Percentiles rank a stretch among this genome's conserved stretches.
Evolutionary conservation across 352 stramenopile species (phyloP).

Genomic region (Globisporangium paroecandrum): DNA sequence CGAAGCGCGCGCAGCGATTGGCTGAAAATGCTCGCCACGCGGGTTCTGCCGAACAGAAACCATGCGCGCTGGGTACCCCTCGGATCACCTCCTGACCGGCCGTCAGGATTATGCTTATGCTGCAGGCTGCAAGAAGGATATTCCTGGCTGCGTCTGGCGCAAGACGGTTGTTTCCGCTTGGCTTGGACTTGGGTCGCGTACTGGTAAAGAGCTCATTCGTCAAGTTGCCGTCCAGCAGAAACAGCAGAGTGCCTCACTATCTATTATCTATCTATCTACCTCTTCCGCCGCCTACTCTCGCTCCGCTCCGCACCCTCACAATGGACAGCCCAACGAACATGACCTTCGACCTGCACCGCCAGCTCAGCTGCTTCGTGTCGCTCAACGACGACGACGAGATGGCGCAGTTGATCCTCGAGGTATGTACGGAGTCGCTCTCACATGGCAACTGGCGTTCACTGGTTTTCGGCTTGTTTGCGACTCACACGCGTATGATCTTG

Average conservation of each 20-base stretch:
- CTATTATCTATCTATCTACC: neutral
- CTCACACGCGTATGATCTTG: neutral
- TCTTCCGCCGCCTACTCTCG: neutral
- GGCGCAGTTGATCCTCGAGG: slow-evolving; percentile 73
- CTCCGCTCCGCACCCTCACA: neutral
- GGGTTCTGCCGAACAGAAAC: slow-evolving; percentile 1
- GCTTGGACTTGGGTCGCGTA: neutral
- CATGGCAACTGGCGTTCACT: neutral
- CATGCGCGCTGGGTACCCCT: neutral
- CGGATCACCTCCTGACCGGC: neutral
- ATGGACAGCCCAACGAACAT: slow-evolving; percentile 38
- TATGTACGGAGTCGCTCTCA: slow-evolving; percentile 15
- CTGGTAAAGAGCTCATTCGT: slow-evolving; percentile 4
- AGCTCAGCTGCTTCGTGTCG: slow-evolving; percentile 74
- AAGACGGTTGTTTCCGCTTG: slow-evolving; percentile 6
- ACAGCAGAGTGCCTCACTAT: neutral
- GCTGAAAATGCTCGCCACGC: slow-evolving; percentile 9
- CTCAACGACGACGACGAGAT: slow-evolving; percentile 69
- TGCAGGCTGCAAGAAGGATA: neutral
- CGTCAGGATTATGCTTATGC: neutral
- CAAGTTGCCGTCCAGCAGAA: slow-evolving; percentile 11
- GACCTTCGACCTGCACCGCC: slow-evolving; percentile 45
- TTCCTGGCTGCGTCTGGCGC: neutral
- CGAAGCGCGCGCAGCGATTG: slow-evolving; percentile 12
- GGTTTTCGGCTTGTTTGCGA: neutral